Base-by-base conservation (phyloP, 1,139 yeast genomes). In the Zygosaccharomyces sapae region DNA sequence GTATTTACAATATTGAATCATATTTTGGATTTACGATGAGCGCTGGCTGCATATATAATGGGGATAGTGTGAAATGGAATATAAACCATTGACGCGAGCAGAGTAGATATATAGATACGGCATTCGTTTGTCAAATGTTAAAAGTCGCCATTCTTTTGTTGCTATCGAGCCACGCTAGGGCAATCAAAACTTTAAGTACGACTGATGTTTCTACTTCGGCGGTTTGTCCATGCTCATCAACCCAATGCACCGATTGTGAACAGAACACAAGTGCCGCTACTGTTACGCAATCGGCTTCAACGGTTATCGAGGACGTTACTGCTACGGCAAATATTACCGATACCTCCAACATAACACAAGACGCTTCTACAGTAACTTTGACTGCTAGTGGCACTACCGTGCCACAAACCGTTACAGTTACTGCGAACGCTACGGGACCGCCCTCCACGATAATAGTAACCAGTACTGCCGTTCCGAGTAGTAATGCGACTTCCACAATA, bases 191-290 rank as follows among this genome's bases (percentile, higher is more conserved):
- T 2, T 44, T 46, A 2, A 50, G 50, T 5, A 41, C 45, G n/a
- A 44, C 45, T 6, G 40, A 36, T 13, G 41, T 41, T n/a, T 33
- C 29, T 13, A 48, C 52, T 7, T 50, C 52, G 5, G 42, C 41
- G 19, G 38, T 48, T 34, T 50, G 55, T 42, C 54, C 55, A 5
- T 41, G 49, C 18, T 44, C 49, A 38, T 20, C 13, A 6, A 38
- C 43, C 3, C 12, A 43, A 3, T 19, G 37, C 16, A 30, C 40
- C n/a, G 40, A 19, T 5, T 27, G 33, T 27, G 37, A 24, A 18
- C 34, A 19, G 13, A 22, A 27, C 6, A 37, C 20, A 7, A 10
- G 22, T 12, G 24, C 30, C 18, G 29, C 29, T 22, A 36, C 3
- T 10, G n/a, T 8, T n/a, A 20, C 16, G 9, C 10, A 20, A n/a